phyloP scores from a whole-genome alignment of 176 grass and related monocot genomes.

The Metroxylon sagu region DNA sequence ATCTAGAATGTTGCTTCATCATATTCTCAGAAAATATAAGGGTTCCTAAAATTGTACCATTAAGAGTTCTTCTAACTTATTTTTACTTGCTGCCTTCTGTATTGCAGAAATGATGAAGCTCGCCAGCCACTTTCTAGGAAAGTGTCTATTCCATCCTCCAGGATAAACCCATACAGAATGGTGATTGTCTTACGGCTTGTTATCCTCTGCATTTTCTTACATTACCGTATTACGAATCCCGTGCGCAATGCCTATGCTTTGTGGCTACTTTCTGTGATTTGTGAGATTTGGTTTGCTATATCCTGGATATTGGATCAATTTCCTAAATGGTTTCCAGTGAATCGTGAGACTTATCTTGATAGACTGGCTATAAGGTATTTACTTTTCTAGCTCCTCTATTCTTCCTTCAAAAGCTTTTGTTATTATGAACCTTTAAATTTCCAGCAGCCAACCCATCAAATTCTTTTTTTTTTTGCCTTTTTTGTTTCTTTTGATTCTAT shows the following conservation, averaged over 20 bases:
- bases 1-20: no score
- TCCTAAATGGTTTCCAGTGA: constrained; percentile 94
- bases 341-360: constrained; percentile 97
- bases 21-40: no score
- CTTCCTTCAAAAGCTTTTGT: no score
- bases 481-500: no score
- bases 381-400: constrained; percentile 17
- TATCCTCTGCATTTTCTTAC: constrained; percentile 7
- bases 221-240: constrained; percentile 5
- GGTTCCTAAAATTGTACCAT: no score
- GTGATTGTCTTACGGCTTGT: constrained; percentile 12
- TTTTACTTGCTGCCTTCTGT: constrained; percentile 6
- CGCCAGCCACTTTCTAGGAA: constrained; percentile 94
- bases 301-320: constrained; percentile 99
- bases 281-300: constrained; percentile 97
- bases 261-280: constrained; percentile 92
- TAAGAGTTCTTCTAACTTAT: neutral
- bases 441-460: no score
- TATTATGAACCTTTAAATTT: no score
- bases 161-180: constrained; percentile 62
- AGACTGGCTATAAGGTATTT: constrained; percentile 85
- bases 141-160: constrained; percentile 84
- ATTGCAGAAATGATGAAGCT: constrained; percentile 93
- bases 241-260: constrained; percentile 19
- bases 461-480: no score